Conservation (phyloP, 208 protist species). For the Naegleria lovaniensis region DNA sequence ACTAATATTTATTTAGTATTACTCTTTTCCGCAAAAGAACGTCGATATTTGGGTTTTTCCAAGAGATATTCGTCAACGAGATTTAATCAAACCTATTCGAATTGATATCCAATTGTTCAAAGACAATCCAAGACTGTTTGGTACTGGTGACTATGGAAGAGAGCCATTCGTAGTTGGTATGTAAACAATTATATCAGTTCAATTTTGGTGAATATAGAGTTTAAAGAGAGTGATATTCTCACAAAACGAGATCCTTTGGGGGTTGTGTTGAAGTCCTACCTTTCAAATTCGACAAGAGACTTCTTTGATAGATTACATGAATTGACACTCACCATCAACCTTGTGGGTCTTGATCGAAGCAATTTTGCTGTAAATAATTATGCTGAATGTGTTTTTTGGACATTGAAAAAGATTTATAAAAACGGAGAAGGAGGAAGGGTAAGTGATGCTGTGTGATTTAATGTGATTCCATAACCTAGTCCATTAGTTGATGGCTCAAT, state of each 20-base stretch:
- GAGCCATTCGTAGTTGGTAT: neutral
- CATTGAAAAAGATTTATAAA: neutral
- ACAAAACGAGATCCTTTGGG: neutral
- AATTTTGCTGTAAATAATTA: neutral
- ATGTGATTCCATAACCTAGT: no score
- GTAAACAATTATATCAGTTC: neutral
- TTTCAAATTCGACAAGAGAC: neutral
- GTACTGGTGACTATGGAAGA: neutral
- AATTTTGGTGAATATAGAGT: neutral
- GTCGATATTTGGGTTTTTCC: neutral
- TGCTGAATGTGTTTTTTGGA: neutral
- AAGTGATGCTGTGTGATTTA: neutral
- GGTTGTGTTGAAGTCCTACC: neutral
- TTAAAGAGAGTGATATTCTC: neutral
- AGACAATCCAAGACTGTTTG: neutral
- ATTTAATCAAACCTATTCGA: neutral
- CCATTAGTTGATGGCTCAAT: neutral
- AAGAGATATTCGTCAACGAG: neutral
- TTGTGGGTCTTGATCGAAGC: neutral
- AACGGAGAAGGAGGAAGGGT: neutral
- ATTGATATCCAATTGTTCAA: neutral
- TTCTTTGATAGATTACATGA: neutral
- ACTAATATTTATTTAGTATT: neutral
- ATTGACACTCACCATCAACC: neutral
- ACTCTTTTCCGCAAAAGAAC: neutral